Base-by-base conservation (phyloP, 2,329 filamentous ascomycete species). In the Talaromyces sp. region DNA sequence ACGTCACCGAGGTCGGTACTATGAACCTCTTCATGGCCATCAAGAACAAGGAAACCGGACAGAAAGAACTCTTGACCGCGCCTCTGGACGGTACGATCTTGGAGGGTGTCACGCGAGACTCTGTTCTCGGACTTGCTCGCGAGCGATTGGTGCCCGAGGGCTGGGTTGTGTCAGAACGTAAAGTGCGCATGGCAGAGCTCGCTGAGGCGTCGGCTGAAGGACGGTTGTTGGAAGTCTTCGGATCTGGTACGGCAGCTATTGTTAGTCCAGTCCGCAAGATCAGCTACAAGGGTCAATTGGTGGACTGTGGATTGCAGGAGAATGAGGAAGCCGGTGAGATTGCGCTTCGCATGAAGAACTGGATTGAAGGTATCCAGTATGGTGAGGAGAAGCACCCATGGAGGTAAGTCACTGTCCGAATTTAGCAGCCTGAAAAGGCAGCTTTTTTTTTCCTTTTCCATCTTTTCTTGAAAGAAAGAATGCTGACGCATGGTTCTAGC, bases 11-110 rank as follows among this genome's bases (percentile, higher is more conserved):
- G 80, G 95, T 97, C 64, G 95, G 95, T 73, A 98, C 95, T 65
- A 99, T 99, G 95, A 99, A 99, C 81, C 88, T 99, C 77, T 99
- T 98, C 74, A 89, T 90, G 37, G 93, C 90, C 49, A 81, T 98
- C 72, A 88, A 88, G 81, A 88, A 96, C 83, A 91, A 91, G 84
- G 85, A 91, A 78, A 95, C 92, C 13, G 95, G 94, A 8, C 86
- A 93, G 81, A 94, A 93, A 75, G 93, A 97, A 83, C 86, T 99
- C 62, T 78, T 97, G 73, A 99, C 95, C n/a, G 92, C 94, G 43
- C 95, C 95, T 27, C 85, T 99, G 14, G 95, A 99, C 77, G 95
- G 95, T 60, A 99, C 94, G 35, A 99, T 99, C 70, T 86, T 99
- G 54, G 92, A 96, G 80, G 95, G 95, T 72, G 93, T 99, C 7